These are phyloP conservation scores for Ceratocystis albifundus DNA, from an alignment of 2,329 filamentous ascomycete genomes.

Conservation along the genomic window DNA sequence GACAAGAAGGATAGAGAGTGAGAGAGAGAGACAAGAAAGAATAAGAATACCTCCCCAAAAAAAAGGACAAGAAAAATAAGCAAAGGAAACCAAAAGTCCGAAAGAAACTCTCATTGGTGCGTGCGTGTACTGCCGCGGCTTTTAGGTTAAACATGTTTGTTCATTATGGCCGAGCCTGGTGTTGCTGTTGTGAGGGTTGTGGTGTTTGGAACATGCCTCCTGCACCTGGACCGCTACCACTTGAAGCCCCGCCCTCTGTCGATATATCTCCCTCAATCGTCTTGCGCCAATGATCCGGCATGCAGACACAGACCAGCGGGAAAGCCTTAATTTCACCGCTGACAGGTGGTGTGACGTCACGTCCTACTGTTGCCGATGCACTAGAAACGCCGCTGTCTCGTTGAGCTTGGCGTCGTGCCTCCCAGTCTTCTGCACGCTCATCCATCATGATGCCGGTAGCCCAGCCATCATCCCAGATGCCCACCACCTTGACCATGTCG, in stretches of 20 bases:
- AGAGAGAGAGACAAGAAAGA: slow-evolving; percentile 7
- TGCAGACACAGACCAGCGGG: slow-evolving; percentile 88
- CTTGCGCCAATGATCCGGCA: slow-evolving; percentile 92
- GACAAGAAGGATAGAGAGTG: slow-evolving; percentile 8
- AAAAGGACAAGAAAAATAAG: background rate
- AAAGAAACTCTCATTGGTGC: slow-evolving; percentile 6
- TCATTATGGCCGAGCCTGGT: slow-evolving; percentile 11
- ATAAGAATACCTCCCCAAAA: background rate
- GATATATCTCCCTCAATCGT: slow-evolving; percentile 84
- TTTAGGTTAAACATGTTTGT: slow-evolving; percentile 3
- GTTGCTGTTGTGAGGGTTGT: background rate
- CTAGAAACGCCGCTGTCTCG: slow-evolving; percentile 90
- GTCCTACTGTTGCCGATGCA: slow-evolving; percentile 43
- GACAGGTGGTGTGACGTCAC: slow-evolving; percentile 50
- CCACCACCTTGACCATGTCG: slow-evolving; percentile 95
- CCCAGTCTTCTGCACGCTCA: slow-evolving; percentile 81
- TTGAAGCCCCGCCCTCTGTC: slow-evolving; percentile 48
- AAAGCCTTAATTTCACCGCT: slow-evolving; percentile 92
- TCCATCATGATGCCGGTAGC: slow-evolving; percentile 79
- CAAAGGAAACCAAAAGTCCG: slow-evolving; percentile 2
- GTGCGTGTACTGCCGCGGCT: background rate
- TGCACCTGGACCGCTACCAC: background rate
- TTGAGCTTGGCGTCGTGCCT: slow-evolving; percentile 61
- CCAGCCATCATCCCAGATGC: slow-evolving; percentile 99
- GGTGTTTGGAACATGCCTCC: slow-evolving; percentile 2